Percentiles rank a stretch among this genome's conserved stretches.
Conservation (phyloP, 352 stramenopile genomes). For the Phytophthora uliginosa region DNA sequence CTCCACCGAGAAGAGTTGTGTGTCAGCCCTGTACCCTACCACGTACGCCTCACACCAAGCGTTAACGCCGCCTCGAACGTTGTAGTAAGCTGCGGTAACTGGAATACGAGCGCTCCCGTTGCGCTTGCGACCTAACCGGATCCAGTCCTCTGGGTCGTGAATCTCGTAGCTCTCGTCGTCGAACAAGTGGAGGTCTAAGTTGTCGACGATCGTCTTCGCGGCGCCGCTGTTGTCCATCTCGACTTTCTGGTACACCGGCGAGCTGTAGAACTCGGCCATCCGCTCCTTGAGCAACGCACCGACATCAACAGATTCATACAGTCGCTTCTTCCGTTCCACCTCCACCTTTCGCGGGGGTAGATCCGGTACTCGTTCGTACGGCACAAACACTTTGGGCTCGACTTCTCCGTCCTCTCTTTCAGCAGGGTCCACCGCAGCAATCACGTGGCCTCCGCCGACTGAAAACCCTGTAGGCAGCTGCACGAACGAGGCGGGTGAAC, state of each 20-base stretch:
- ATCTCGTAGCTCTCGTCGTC: slow-evolving; percentile 88
- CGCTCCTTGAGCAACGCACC: slow-evolving; percentile 54
- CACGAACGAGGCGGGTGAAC: slow-evolving; percentile 47
- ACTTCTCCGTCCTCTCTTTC: slow-evolving; percentile 65
- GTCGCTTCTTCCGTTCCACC: slow-evolving; percentile 74
- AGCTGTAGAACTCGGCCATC: slow-evolving; percentile 53
- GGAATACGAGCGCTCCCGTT: slow-evolving; percentile 74
- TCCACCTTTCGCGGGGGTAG: slow-evolving; percentile 73
- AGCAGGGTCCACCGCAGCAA: slow-evolving; percentile 50
- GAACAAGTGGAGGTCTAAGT: slow-evolving; percentile 73
- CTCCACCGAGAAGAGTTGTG: slow-evolving; percentile 60
- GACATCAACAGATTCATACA: slow-evolving; percentile 63
- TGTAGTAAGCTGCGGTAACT: slow-evolving; percentile 73
- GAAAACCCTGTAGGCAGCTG: slow-evolving; percentile 54
- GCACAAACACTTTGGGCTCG: slow-evolving; percentile 81
- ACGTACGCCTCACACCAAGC: slow-evolving; percentile 78
- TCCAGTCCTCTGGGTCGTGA: slow-evolving; percentile 72
- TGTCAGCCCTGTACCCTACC: slow-evolving; percentile 54
- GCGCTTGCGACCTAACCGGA: slow-evolving; percentile 53
- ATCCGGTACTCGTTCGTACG: slow-evolving; percentile 63
- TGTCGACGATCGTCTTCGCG: slow-evolving; percentile 66
- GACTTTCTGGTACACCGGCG: slow-evolving; percentile 47
- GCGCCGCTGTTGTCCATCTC: slow-evolving; percentile 57
- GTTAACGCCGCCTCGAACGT: slow-evolving; percentile 61
- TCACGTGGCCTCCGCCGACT: slow-evolving; percentile 53